phyloP scores from a whole-genome alignment of 177 flowering plant species.

The Tripterygium wilfordii region DNA sequence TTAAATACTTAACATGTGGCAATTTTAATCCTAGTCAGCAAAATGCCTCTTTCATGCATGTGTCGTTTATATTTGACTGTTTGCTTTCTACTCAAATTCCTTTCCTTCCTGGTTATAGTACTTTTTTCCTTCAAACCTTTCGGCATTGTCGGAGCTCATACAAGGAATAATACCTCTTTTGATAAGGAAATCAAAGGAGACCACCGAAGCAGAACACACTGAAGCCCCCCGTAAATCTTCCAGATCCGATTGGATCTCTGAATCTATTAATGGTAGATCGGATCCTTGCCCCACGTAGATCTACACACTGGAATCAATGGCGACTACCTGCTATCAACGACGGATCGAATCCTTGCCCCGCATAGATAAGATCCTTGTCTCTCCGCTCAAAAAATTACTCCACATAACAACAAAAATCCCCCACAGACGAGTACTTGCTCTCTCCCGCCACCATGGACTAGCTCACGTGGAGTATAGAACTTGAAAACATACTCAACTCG shows the following conservation, averaged over 20 bases:
- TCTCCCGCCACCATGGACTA: conserved; percentile 87
- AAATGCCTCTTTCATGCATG: too few species aligned
- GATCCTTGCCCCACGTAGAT: conserved; percentile 71
- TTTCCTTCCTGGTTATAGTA: too few species aligned
- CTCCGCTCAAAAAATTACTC: conserved; percentile 62
- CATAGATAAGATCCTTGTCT: too few species aligned
- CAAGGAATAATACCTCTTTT: too few species aligned
- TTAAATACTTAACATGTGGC: too few species aligned
- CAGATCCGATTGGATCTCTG: conserved; percentile 52
- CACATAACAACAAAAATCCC: conserved; percentile 48
- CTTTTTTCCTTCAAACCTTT: too few species aligned
- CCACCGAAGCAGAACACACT: conserved; percentile 29
- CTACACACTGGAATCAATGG: conserved; percentile 73
- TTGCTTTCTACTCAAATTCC: too few species aligned
- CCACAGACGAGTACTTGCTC: conserved; percentile 76
- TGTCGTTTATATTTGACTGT: too few species aligned
- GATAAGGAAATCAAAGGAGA: conserved; percentile 25
- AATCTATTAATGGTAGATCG: conserved; percentile 60
- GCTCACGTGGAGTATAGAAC: conserved; percentile 58
- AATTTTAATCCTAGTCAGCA: too few species aligned
- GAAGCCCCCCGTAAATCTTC: conserved; percentile 5
- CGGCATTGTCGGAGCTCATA: too few species aligned
- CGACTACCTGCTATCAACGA: conserved; percentile 78
- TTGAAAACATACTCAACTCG: conserved; percentile 72
- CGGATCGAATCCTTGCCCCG: too few species aligned